Base-by-base conservation (phyloP, 768 basidiomycete genomes). In the Kwoniella botswanensis region DNA sequence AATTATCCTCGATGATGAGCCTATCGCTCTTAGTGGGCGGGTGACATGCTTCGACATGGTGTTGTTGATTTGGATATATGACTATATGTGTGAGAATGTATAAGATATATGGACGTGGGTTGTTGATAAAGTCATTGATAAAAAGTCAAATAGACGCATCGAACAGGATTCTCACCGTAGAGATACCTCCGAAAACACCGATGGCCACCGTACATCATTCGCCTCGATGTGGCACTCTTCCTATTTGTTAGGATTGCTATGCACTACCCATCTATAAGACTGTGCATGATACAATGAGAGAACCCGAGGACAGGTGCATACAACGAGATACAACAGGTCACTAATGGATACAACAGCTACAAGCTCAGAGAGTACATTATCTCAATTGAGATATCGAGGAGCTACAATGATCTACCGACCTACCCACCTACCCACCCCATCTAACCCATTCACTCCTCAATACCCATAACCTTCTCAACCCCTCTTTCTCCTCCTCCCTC, bases 391-490 rank as follows among this genome's bases (percentile, higher is more conserved):
- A 26, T 26, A 26, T 26, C 26, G 26, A 26, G 26, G 26, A 26
- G 44, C 44, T 46, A 46, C 46, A 50, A 50, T 50, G 46, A 15
- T 18, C 9, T 50, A 10, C 12, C 5, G 7, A 15, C 18, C 13
- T 15, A 18, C 46, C 44, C 44, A 46, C n/a, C n/a, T n/a, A n/a
- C n/a, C 54, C 54, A 53, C 59, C 68, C 68, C 68, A 76, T 61
- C 73, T 63, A 4, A 22, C 21, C 77, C 77, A 79, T 42, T 76
- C 73, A 4, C 56, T 18, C 22, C 70, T 58, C 21, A 79, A 43
- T 0, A 18, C 29, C 68, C 66, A 71, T n/a, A 79, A 53, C 55
- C 75, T 56, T 57, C 53, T 68, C 46, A 76, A 4, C 0, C 24
- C 75, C 52, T 76, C 75, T 18, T 24, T 26, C 61, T 79, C 77